phyloP scores from a whole-genome alignment of 163 green algal genomes.

The Scenedesmus sp. region DNA sequence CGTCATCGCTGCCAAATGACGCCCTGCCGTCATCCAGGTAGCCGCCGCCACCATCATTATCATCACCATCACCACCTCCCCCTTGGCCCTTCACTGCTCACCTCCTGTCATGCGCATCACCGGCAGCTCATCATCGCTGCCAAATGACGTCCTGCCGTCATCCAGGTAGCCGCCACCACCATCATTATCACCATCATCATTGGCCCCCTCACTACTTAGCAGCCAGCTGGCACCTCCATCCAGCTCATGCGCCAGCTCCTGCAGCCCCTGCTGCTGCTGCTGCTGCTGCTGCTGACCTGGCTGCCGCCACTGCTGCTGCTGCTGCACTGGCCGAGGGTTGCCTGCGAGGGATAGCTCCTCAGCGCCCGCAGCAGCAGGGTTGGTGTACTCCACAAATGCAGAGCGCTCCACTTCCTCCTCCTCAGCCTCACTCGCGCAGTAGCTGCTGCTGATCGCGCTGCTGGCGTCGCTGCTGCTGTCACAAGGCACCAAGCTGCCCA shows the following conservation, averaged over 20 bases:
- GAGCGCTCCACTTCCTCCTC: background rate
- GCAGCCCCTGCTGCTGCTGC: background rate
- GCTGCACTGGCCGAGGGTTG: background rate
- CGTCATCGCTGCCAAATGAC: background rate
- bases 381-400: background rate
- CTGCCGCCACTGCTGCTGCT: background rate
- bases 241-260: background rate
- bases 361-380: background rate
- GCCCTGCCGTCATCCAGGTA: background rate
- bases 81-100: background rate
- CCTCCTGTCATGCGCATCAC: background rate
- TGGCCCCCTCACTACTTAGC: background rate
- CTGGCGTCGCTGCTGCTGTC: background rate
- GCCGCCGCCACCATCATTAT: background rate
- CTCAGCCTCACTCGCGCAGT: background rate
- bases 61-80: background rate
- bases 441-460: slow-evolving; percentile 2
- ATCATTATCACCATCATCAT: background rate
- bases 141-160: background rate
- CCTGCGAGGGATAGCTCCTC: background rate
- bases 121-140: background rate
- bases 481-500: background rate
- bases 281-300: background rate
- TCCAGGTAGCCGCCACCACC: background rate
- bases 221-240: background rate